phyloP scores from a whole-genome alignment of 202 grass and related monocot species.

The Zizania palustris region DNA sequence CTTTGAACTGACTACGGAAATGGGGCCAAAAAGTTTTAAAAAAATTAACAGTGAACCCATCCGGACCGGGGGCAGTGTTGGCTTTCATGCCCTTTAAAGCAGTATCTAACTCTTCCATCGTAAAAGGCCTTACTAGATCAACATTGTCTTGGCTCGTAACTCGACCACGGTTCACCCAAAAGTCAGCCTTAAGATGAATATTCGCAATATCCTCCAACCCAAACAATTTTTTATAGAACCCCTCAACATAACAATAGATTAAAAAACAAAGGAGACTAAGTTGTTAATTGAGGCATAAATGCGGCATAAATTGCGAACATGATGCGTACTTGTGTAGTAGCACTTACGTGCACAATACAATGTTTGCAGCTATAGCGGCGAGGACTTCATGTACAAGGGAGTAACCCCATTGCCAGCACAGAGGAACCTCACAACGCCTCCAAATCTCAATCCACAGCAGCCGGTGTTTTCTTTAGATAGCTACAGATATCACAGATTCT shows the following conservation, averaged over 20 bases:
- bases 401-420: constrained; percentile 73
- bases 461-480: constrained; percentile 52
- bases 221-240: too few relatives aligned
- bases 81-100: too few relatives aligned
- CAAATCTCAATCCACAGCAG: constrained; percentile 69
- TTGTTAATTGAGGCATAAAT: constrained; percentile 24
- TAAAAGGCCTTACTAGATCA: too few relatives aligned
- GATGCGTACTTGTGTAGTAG: neutral
- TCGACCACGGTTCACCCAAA: too few relatives aligned
- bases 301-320: neutral
- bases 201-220: too few relatives aligned
- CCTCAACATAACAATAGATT: neutral
- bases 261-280: neutral
- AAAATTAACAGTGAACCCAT: too few relatives aligned
- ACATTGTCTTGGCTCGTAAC: too few relatives aligned
- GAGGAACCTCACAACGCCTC: constrained; percentile 66
- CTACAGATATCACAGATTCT: constrained; percentile 73
- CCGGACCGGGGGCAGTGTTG: too few relatives aligned
- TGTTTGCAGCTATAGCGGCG: constrained; percentile 55
- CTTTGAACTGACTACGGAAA: too few relatives aligned
- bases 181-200: too few relatives aligned
- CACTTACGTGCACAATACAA: neutral
- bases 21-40: too few relatives aligned
- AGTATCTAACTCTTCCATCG: too few relatives aligned
- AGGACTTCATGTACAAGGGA: constrained; percentile 62